A percentile compares a stretch with the other conserved stretches of the same genome.
Conservation (phyloP, 768 basidiomycete species). For the Suillus lakei region DNA sequence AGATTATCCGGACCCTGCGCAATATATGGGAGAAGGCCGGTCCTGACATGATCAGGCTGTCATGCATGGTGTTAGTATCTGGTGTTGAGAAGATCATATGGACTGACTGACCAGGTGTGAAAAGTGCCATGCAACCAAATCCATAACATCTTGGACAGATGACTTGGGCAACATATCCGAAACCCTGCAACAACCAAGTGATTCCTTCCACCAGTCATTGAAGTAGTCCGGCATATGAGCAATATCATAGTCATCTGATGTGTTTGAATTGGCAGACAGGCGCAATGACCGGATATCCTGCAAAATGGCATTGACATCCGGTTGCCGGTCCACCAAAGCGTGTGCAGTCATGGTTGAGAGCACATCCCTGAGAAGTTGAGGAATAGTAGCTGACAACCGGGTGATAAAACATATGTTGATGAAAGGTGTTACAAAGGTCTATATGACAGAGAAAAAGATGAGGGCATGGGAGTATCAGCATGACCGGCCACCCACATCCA, state of each 20-base stretch:
- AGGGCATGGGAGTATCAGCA: neutral
- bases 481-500: neutral
- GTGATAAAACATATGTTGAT: neutral
- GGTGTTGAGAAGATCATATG: neutral
- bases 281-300: neutral
- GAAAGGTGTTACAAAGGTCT: neutral
- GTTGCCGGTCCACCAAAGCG: neutral
- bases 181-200: neutral
- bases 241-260: neutral
- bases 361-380: neutral
- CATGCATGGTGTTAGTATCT: neutral
- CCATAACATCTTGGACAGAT: slow-evolving; percentile 3
- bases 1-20: neutral
- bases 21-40: neutral
- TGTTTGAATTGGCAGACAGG: neutral
- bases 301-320: neutral
- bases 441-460: neutral
- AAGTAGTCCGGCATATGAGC: neutral
- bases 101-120: neutral
- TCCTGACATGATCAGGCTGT: neutral
- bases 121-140: neutral
- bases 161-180: neutral
- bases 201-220: slow-evolving; percentile 1
- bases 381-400: neutral
- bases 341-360: neutral